These are phyloP conservation scores for Verticillium albo-atrum DNA, from an alignment of 2,329 filamentous ascomycete species.

Conservation along the genomic window DNA sequence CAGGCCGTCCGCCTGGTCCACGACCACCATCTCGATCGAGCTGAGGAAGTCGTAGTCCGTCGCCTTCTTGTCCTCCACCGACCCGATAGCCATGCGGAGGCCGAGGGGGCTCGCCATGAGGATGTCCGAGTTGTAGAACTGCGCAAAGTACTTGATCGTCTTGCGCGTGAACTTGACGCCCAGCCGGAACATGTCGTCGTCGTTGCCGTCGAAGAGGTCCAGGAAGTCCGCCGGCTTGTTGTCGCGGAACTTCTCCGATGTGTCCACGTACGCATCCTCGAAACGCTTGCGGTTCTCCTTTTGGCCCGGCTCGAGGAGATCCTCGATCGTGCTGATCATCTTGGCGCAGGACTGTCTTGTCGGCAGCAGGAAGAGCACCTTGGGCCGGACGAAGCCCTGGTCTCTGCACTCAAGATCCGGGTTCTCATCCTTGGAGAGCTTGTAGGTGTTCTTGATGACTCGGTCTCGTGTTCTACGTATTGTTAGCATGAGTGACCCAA, in stretches of 20 bases:
- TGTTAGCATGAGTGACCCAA: constrained; percentile 9
- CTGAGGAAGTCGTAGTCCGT: constrained; percentile 87
- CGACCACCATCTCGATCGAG: constrained; percentile 84
- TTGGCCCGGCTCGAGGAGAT: constrained; percentile 76
- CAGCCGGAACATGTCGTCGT: constrained; percentile 94
- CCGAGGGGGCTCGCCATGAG: constrained; percentile 88
- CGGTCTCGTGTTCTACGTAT: constrained; percentile 68
- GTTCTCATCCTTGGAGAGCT: constrained; percentile 62
- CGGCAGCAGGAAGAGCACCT: constrained; percentile 84
- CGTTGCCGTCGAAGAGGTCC: constrained; percentile 88
- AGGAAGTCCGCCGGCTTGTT: constrained; percentile 82
- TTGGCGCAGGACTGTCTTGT: constrained; percentile 82
- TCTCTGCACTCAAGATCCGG: constrained; percentile 74
- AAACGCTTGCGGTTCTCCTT: constrained; percentile 95
- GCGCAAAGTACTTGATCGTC: constrained; percentile 88
- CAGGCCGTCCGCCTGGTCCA: constrained; percentile 89
- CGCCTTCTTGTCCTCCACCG: constrained; percentile 57
- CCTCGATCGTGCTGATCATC: constrained; percentile 71
- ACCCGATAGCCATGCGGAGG: constrained; percentile 83
- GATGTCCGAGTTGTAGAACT: constrained; percentile 96
- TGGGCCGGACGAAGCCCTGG: constrained; percentile 92
- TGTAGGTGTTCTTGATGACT: constrained; percentile 88
- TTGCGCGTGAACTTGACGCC: constrained; percentile 97
- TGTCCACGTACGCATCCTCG: constrained; percentile 72
- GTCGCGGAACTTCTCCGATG: constrained; percentile 62